These are phyloP conservation scores for Fusarium oligoseptatum DNA, from an alignment of 2,329 filamentous ascomycete genomes.

Conservation along the genomic window DNA sequence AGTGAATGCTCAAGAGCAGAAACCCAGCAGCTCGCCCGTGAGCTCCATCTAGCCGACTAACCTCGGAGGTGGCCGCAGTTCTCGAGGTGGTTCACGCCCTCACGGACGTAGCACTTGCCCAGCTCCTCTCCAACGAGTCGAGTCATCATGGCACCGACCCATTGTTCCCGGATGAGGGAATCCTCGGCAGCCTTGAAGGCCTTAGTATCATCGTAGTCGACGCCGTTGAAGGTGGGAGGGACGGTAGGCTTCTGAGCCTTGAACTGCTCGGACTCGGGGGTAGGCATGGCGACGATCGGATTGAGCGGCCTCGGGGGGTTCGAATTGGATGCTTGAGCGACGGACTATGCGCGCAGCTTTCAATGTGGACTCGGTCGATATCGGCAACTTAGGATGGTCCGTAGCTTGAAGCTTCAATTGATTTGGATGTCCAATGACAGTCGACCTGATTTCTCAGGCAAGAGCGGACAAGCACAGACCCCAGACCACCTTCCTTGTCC, in stretches of 20 bases:
- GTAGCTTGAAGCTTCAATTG: slow-evolving; percentile 47
- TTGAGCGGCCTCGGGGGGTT: slow-evolving; percentile 24
- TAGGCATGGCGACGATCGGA: slow-evolving; percentile 72
- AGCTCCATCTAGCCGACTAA: slow-evolving; percentile 60
- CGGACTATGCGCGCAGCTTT: slow-evolving; percentile 32
- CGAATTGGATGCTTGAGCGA: slow-evolving; percentile 26
- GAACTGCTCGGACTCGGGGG: slow-evolving; percentile 85
- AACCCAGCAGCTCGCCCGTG: neutral
- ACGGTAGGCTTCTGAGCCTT: slow-evolving; percentile 87
- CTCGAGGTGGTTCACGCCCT: slow-evolving; percentile 90
- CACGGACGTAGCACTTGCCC: slow-evolving; percentile 85
- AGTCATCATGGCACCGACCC: slow-evolving; percentile 92
- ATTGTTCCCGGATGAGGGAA: slow-evolving; percentile 86
- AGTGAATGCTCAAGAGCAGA: slow-evolving; percentile 22
- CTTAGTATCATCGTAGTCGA: slow-evolving; percentile 87
- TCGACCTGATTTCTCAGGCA: slow-evolving; percentile 51
- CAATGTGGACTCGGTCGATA: slow-evolving; percentile 38
- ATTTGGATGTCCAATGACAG: slow-evolving; percentile 42
- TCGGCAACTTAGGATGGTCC: slow-evolving; percentile 43
- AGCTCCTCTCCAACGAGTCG: slow-evolving; percentile 85
- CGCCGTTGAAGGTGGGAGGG: slow-evolving; percentile 85
- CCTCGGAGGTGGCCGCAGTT: slow-evolving; percentile 87
- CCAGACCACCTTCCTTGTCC: slow-evolving; percentile 40
- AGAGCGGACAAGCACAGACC: slow-evolving; percentile 31
- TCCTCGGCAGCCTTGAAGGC: slow-evolving; percentile 87